Evolutionary conservation across 179 eudicot genomes (phyloP), one percentile per base, ranked within the genome.

Genomic region (Silene noctiflora): DNA sequence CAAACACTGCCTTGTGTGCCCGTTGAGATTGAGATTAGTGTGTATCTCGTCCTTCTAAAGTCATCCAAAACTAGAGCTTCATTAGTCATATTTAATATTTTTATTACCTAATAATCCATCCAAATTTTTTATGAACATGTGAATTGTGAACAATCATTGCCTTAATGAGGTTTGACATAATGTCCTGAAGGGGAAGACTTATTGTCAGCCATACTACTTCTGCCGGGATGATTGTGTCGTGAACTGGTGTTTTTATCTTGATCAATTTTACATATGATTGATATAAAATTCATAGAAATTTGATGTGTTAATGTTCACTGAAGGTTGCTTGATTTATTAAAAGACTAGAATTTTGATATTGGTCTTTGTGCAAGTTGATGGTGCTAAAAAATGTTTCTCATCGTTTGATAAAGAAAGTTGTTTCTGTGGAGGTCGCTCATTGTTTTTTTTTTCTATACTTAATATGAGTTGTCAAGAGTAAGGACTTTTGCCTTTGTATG

Each of bases 191-290:
- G 4, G 58, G 58, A 51, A 51, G 17, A 51, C 58, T 13, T 51
- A 51, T 51, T 51, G 16, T 51, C 58, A 16, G 58, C 17, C 11
- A 51, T 51, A 51, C 19, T 13, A 51, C 58, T 51, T 27, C 29
- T 27, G 11, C 58, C 14, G n/a, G n/a, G 58, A 51, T 51, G 58
- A 51, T 51, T 51, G 16, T 51, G 46, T 67, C 11, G 51, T 35
- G 20, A n/a, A 61, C 31, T 61, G 66, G 13, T 61, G 66, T 61
- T 61, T 61, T 61, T 61, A 61, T 61, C 25, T 61, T 61, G 27
- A 22, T 6, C 21, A 61, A 61, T 61, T 61, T 27, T 61, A 61
- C 25, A 22, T 22, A 10, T 19, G 66, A 61, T 33, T 33, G 39
- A 33, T 33, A 5, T 33, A 0, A 33, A 61, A 61, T 64, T 9